These are phyloP conservation scores for Leccinum subgranulosum DNA, from an alignment of 768 basidiomycete genomes.

Conservation along the genomic window DNA sequence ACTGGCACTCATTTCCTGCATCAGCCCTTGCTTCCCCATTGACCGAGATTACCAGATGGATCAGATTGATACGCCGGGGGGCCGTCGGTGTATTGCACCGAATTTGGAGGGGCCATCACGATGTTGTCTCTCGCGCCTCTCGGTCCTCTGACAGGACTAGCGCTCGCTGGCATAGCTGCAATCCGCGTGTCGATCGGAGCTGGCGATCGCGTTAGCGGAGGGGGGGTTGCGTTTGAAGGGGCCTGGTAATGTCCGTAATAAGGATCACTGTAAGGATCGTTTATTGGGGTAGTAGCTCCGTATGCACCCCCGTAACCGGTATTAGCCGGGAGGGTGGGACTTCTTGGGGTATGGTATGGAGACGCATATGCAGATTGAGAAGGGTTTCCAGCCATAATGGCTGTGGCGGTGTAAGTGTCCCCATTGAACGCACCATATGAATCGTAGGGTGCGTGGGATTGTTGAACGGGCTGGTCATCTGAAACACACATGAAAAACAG, in stretches of 20 bases:
- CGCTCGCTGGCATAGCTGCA: constrained; percentile 21
- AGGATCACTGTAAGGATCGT: constrained; percentile 26
- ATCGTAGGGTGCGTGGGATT: constrained; percentile 52
- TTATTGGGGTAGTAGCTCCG: constrained; percentile 41
- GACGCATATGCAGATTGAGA: constrained; percentile 16
- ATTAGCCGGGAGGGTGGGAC: constrained; percentile 33
- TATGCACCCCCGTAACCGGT: constrained; percentile 61
- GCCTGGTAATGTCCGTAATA: constrained; percentile 27
- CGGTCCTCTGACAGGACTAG: constrained; percentile 45
- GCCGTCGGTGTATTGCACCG: constrained; percentile 42
- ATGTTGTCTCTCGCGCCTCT: constrained; percentile 32
- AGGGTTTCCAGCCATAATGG: constrained; percentile 10
- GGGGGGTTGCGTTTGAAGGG: constrained; percentile 19
- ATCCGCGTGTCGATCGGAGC: constrained; percentile 39
- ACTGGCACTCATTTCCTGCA: background rate
- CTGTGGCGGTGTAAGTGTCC: constrained; percentile 40
- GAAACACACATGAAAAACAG: constrained; percentile 2
- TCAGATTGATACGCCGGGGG: constrained; percentile 69
- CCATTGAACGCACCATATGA: constrained; percentile 42
- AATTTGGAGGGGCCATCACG: constrained; percentile 22
- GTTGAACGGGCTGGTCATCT: constrained; percentile 57
- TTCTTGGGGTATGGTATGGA: constrained; percentile 11
- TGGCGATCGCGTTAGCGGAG: constrained; percentile 36
- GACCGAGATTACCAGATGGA: constrained; percentile 43
- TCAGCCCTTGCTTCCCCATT: constrained; percentile 48